Base-by-base conservation (phyloP, 768 basidiomycete species). In the Psilocybe sp. region DNA sequence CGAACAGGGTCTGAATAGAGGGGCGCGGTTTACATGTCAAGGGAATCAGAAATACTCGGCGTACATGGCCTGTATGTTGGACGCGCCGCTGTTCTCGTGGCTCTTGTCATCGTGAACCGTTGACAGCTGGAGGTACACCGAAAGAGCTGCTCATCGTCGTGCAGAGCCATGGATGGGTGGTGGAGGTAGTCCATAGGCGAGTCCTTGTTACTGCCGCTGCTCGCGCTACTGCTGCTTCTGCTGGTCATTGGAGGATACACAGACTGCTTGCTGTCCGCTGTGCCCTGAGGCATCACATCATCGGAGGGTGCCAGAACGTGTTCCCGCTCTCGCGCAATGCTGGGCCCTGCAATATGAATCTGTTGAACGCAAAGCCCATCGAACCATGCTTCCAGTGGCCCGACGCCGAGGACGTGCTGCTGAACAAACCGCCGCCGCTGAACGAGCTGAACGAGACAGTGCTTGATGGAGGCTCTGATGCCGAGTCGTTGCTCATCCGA, bases 241-340 rank as follows among this genome's bases (percentile, higher is more conserved):
- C 32, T 51, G 28, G 37, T 37, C 41, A 44, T 42, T 32, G 36
- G 50, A 42, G 39, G 87, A 53, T 84, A 74, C 36, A 81, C 63
- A 15, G 77, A 73, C 1, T 80, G 79, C 3, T 83, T 82, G 48
- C 75, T 49, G 44, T 64, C 60, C 14, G 61, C 48, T 20, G 77
- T 78, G 49, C 55, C 63, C 54, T 81, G 79, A 4, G 79, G 71
- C 56, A 86, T 74, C n/a, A n/a, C n/a, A n/a, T n/a, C 77, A 86
- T 85, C 9, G 87, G 84, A 2, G 88, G 87, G 65, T 91, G 89
- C 87, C 87, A 89, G 59, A 87, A 85, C 7, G 84, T 79, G 54
- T 78, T 83, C 0, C 76, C 78, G 5, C 77, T 78, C 5, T 79
- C 81, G 13, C 82, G 70, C 23, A 83, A 67, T 4, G 78, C 73